These are phyloP conservation scores for Thozetella sp. DNA, from an alignment of 495 filamentous ascomycete genomes.

Conservation along the genomic window DNA sequence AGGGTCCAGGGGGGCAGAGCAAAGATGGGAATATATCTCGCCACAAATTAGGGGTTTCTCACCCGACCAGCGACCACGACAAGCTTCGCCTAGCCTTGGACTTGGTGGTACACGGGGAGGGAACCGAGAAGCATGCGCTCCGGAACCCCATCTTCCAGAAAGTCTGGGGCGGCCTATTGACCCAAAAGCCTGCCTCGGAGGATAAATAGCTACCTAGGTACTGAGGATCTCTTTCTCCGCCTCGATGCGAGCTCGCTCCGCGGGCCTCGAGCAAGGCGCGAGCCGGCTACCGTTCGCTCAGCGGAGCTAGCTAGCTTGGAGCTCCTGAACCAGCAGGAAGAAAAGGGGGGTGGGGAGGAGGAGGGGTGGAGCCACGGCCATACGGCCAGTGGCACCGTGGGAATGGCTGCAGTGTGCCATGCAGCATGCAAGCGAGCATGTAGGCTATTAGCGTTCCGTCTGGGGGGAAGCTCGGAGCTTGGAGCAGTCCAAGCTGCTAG, in stretches of 20 bases:
- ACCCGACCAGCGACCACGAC: background rate
- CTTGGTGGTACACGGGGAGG: background rate
- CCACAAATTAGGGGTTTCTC: background rate
- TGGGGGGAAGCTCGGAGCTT: background rate
- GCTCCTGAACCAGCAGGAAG: no score
- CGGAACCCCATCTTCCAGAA: slow-evolving; percentile 1
- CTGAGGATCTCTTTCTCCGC: no score
- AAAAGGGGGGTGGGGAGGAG: no score
- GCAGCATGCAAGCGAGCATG: background rate
- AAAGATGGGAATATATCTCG: background rate
- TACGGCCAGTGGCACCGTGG: background rate
- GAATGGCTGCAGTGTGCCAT: background rate
- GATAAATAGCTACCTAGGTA: no score
- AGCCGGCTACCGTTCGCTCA: no score
- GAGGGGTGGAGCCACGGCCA: background rate
- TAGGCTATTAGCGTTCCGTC: background rate
- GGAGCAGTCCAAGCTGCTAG: background rate
- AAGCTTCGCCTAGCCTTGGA: background rate
- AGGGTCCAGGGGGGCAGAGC: background rate
- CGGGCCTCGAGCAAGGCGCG: no score
- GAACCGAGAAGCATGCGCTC: background rate
- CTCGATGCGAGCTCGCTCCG: no score
- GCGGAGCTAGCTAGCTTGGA: no score
- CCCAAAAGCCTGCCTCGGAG: no score
- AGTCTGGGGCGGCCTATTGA: no score